Conservation (phyloP, 148 eudicot species). For the Chenopodium suecicum region DNA sequence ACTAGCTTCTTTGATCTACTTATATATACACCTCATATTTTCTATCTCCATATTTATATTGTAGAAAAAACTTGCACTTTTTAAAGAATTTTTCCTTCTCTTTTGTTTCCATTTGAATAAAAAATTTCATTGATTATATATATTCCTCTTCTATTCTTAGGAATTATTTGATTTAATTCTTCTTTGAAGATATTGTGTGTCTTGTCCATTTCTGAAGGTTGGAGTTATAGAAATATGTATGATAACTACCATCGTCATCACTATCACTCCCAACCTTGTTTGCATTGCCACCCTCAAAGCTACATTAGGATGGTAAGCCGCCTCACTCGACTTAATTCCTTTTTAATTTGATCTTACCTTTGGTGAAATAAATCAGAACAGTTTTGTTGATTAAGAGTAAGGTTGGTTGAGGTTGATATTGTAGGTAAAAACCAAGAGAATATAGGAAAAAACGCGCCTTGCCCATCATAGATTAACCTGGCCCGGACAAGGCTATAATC, state of each 20-base stretch:
- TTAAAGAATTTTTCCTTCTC: background rate
- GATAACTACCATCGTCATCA: conserved; percentile 19
- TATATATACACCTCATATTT: background rate
- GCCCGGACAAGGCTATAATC: no score
- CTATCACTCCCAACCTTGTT: conserved; percentile 54
- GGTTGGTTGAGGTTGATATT: no score
- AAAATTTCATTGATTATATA: background rate
- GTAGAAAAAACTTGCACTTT: conserved; percentile 20
- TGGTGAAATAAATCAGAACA: no score
- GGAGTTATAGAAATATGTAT: conserved; percentile 9
- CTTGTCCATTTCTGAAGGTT: background rate
- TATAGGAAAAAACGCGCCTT: no score
- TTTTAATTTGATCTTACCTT: no score
- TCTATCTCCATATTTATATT: background rate
- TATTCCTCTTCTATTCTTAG: background rate
- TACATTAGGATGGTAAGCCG: conserved; percentile 71
- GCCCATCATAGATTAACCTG: no score
- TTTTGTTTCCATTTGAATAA: conserved; percentile 23
- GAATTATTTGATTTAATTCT: background rate
- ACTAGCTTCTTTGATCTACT: no score
- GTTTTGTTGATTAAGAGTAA: no score
- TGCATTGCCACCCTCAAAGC: conserved; percentile 76
- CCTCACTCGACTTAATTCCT: background rate
- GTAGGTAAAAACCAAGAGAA: no score
- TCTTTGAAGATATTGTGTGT: background rate